Percentiles rank a stretch among this genome's conserved stretches.
phyloP scores from a whole-genome alignment of 768 basidiomycete species.

The Amanita exitialis region DNA sequence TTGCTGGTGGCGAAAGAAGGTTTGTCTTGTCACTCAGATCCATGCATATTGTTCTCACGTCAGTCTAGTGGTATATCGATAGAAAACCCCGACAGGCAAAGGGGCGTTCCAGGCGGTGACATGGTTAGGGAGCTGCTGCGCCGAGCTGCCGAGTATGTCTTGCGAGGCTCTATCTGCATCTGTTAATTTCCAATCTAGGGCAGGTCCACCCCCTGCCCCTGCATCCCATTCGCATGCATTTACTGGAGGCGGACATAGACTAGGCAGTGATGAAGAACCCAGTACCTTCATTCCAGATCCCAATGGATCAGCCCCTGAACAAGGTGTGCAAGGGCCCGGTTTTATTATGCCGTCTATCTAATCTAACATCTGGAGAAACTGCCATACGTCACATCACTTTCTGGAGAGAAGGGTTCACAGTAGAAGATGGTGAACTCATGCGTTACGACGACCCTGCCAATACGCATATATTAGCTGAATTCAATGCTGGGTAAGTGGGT shows the following conservation, averaged over 20 bases:
- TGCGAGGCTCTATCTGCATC: background rate
- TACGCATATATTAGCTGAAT: conserved; percentile 56
- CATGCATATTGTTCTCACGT: background rate
- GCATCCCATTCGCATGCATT: conserved; percentile 29
- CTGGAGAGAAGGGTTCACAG: conserved; percentile 89
- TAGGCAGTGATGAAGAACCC: conserved; percentile 87
- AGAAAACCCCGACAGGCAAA: conserved; percentile 64
- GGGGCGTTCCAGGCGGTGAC: conserved; percentile 39
- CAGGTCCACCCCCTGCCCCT: conserved; percentile 20
- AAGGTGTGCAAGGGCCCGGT: conserved; percentile 13
- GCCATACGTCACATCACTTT: conserved; percentile 74
- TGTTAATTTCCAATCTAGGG: conserved; percentile 17
- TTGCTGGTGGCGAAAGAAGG: conserved; percentile 95
- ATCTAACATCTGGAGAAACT: conserved; percentile 30
- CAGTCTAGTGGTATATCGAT: conserved; percentile 74
- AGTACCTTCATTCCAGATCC: conserved; percentile 74
- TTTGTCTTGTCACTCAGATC: conserved; percentile 15
- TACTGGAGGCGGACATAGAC: conserved; percentile 65
- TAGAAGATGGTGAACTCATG: conserved; percentile 83
- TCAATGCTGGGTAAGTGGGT: conserved; percentile 61
- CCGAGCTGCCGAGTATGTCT: conserved; percentile 69
- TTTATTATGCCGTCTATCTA: background rate
- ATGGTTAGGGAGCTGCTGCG: conserved; percentile 66
- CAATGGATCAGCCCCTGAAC: conserved; percentile 22
- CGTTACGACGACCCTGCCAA: conserved; percentile 75